These are phyloP conservation scores for Triadica sebifera DNA, from an alignment of 345 rosid genomes.

Conservation along the genomic window DNA sequence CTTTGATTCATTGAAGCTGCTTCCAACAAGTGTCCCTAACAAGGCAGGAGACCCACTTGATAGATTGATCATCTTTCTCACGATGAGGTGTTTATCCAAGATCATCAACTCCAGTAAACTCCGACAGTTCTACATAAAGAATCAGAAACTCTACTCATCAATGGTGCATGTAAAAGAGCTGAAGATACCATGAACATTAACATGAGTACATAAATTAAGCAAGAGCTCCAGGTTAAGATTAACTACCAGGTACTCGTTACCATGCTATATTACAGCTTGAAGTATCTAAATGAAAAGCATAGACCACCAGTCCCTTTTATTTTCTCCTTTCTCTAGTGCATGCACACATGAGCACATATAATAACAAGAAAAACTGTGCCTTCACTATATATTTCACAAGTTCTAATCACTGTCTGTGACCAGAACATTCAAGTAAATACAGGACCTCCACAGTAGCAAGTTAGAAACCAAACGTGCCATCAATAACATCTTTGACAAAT, in stretches of 20 bases:
- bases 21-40: conserved; percentile 41
- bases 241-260: neutral
- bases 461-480: neutral
- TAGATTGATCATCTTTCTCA: conserved; percentile 62
- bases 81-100: conserved; percentile 59
- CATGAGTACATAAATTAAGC: neutral
- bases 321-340: too few species aligned
- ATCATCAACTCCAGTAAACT: conserved; percentile 69
- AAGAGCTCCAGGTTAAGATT: neutral
- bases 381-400: too few species aligned
- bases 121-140: conserved; percentile 57
- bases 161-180: neutral
- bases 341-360: too few species aligned
- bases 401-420: too few species aligned
- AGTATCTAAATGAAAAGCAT: too few species aligned
- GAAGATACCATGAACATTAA: neutral
- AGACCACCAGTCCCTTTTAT: too few species aligned
- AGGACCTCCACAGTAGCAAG: too few species aligned
- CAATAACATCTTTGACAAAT: neutral
- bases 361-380: too few species aligned
- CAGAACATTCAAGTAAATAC: too few species aligned
- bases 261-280: too few species aligned
- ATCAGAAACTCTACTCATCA: neutral
- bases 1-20: conserved; percentile 41
- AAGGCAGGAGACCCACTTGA: conserved; percentile 52